A percentile compares a stretch with the other conserved stretches of the same genome.
Evolutionary conservation across 371 early-diverging fungal species (phyloP).

Genomic region (Dinochytrium kinnereticum): DNA sequence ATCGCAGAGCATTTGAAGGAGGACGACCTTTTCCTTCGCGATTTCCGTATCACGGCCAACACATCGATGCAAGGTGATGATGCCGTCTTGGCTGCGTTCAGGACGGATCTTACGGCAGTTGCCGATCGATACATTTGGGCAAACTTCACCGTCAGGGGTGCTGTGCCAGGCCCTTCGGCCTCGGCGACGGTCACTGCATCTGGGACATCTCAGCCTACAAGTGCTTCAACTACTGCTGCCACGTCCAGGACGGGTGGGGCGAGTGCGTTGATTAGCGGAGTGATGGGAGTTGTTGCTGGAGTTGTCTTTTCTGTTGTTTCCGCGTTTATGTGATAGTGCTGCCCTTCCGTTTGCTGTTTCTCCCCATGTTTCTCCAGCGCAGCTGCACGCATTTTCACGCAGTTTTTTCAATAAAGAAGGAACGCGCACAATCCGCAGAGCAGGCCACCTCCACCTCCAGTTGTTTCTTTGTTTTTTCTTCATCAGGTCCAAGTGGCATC

Average conservation of each 20-base stretch:
- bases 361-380: too few species aligned
- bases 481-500: too few species aligned
- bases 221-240: neutral
- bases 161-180: neutral
- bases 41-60: slow-evolving; percentile 5
- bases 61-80: neutral
- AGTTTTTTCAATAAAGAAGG: too few species aligned
- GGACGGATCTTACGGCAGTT: neutral
- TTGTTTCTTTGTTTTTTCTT: too few species aligned
- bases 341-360: neutral
- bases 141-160: neutral
- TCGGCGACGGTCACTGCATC: neutral
- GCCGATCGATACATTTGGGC: slow-evolving; percentile 5
- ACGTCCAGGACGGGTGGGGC: neutral
- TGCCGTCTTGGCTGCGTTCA: neutral
- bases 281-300: neutral
- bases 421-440: too few species aligned
- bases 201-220: too few species aligned
- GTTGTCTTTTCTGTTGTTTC: neutral
- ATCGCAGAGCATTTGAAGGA: neutral
- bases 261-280: too few species aligned
- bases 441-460: too few species aligned
- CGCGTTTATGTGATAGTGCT: neutral
- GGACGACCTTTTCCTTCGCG: neutral
- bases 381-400: too few species aligned